Evolutionary conservation across 2,329 filamentous ascomycete genomes (phyloP).

Genomic region (Trichoderma semiorbis): DNA sequence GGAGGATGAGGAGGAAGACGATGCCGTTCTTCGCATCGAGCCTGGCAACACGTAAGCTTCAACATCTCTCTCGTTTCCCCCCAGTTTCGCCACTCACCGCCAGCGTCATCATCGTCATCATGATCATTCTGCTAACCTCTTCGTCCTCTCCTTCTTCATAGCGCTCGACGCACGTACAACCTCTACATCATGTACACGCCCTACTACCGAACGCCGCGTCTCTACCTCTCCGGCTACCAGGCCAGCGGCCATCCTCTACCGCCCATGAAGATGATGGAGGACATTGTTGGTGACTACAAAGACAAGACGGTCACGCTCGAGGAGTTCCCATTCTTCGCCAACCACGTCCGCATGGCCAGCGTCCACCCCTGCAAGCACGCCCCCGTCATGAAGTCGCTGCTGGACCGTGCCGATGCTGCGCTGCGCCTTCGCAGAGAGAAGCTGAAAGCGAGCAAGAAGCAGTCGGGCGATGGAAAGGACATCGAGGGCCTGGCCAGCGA

Average conservation of each 20-base stretch:
- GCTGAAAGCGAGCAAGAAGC: conserved; percentile 57
- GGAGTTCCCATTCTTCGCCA: conserved; percentile 92
- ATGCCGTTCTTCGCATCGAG: conserved; percentile 75
- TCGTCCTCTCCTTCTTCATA: conserved; percentile 34
- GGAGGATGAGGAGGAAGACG: conserved; percentile 96
- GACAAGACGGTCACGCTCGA: conserved; percentile 98
- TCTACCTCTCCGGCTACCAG: conserved; percentile 90
- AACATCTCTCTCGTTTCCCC: background rate
- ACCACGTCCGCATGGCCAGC: conserved; percentile 90
- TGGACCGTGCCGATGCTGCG: conserved; percentile 91
- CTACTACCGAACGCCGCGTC: conserved; percentile 91
- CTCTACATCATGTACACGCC: conserved; percentile 98
- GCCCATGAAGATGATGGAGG: conserved; percentile 89
- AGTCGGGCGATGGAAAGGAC: conserved; percentile 46
- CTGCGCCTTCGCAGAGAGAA: conserved; percentile 85
- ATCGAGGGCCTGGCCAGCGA: conserved; percentile 87
- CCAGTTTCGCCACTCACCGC: background rate
- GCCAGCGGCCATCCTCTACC: conserved; percentile 75
- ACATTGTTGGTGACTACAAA: conserved; percentile 94
- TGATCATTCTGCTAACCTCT: background rate
- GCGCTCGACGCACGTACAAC: conserved; percentile 86
- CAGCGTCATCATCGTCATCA: background rate
- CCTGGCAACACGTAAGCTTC: conserved; percentile 44
- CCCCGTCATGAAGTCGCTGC: conserved; percentile 93
- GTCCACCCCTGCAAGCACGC: conserved; percentile 98